Evolutionary conservation across 1,284 basidiomycete genomes (phyloP), one percentile per base, ranked within the genome.

Genomic region (Puccinia polysora): DNA sequence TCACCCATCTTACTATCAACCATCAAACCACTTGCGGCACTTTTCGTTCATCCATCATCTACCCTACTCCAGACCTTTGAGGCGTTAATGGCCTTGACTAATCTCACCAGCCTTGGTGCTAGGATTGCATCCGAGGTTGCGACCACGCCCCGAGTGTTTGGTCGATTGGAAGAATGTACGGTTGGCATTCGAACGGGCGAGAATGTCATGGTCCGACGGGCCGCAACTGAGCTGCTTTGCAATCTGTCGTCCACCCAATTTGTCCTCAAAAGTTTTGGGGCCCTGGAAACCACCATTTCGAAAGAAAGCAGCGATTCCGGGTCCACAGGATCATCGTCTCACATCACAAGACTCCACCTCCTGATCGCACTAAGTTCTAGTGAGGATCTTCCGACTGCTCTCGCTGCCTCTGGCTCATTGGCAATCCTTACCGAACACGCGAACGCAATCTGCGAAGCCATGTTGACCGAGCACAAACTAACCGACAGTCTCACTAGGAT

Each of bases 41-140:
- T 94, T 67, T 83, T 96, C 40, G 83, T 86, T 55, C 85, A 89
- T 76, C 81, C 86, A 0, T 83, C 84, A 0, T 85, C 91, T 0
- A 86, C 81, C 32, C 84, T 89, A 38, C 82, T 97, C 15, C 91
- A 97, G 77, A 85, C 85, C 53, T 98, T 98, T 77, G 95, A 98
- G 80, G 86, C 88, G 2, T 83, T 93, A 74, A 94, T 98, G 90
- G 94, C 93, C 0, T 84, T 98, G 59, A 98, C 95, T 3, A 98
- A 98, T 78, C 81, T 98, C 40, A 88, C 93, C 0, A 92, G 90
- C n/a, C 84, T 89, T 62, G 85, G 85, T 70, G 81, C 85, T 0
- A 84, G 85, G 47, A 80, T 87, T n/a, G 86, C 88, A 2, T 82
- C 84, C 20, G 84, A 86, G 40, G 84, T 94, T 49, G 85, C 85